Conservation (phyloP, 2,329 filamentous ascomycete species). For the Neonectria ditissima region DNA sequence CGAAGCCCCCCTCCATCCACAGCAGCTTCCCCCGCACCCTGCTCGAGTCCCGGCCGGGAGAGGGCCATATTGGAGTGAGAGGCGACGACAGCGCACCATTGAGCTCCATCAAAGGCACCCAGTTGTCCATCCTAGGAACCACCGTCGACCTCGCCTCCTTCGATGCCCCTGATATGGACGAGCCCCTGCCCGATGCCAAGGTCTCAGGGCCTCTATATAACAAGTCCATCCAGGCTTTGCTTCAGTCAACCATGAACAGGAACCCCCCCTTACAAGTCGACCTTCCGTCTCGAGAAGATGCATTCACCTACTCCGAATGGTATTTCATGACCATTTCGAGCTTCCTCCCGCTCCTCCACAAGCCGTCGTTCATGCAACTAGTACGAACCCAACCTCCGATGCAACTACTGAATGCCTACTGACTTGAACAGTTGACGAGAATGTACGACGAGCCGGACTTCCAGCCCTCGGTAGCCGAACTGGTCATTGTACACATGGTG, state of each 20-base stretch:
- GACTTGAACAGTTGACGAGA: constrained; percentile 62
- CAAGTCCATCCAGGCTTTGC: constrained; percentile 78
- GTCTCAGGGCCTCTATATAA: constrained; percentile 67
- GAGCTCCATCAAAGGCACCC: constrained; percentile 80
- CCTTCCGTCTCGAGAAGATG: constrained; percentile 73
- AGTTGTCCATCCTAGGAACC: constrained; percentile 81
- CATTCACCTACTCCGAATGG: constrained; percentile 77
- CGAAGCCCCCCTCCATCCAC: constrained; percentile 34
- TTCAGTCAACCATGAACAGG: constrained; percentile 73
- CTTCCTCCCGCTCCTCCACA: constrained; percentile 82
- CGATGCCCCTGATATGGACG: constrained; percentile 73
- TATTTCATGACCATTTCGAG: constrained; percentile 79
- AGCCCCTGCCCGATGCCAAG: constrained; percentile 56
- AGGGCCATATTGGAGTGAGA: constrained; percentile 75
- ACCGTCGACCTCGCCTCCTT: constrained; percentile 84
- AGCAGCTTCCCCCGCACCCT: constrained; percentile 48
- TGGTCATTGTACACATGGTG: constrained; percentile 81
- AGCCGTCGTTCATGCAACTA: constrained; percentile 76
- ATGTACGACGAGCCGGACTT: constrained; percentile 78
- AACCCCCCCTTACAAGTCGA: constrained; percentile 68
- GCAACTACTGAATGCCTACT: background rate
- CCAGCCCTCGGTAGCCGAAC: constrained; percentile 71
- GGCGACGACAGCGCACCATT: constrained; percentile 73
- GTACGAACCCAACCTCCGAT: constrained; percentile 56
- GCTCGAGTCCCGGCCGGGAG: constrained; percentile 60